Conservation (phyloP, 495 filamentous ascomycete genomes). For the Diplogelasinospora grovesii region DNA sequence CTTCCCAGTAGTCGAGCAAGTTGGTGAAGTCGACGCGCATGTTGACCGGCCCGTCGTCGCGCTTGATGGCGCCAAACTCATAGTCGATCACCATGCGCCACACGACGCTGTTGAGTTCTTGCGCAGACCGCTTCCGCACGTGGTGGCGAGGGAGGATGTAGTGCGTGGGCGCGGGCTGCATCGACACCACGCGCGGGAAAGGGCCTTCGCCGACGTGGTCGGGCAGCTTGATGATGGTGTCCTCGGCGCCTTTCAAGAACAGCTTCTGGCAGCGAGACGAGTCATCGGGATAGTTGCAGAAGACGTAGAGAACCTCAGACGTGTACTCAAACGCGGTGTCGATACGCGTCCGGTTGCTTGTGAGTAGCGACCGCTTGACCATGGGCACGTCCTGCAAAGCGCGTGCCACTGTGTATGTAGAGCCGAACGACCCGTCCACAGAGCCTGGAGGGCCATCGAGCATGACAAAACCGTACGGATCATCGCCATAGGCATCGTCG, state of each 20-base stretch:
- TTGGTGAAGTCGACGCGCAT: conserved; percentile 12
- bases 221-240: conserved; percentile 32
- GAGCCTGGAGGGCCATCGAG: conserved; percentile 27
- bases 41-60: conserved; percentile 1
- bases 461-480: conserved; percentile 32
- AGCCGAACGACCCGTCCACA: conserved; percentile 23
- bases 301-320: conserved; percentile 22
- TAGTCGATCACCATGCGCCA: conserved; percentile 33
- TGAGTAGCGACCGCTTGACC: conserved; percentile 19
- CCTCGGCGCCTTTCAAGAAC: conserved; percentile 24
- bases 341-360: conserved; percentile 22
- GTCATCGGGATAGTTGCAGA: conserved; percentile 20
- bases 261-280: conserved; percentile 20
- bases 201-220: conserved; percentile 26
- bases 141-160: conserved; percentile 1
- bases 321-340: conserved; percentile 23
- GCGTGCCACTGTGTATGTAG: conserved; percentile 15
- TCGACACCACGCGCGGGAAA: conserved; percentile 22
- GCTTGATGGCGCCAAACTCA: conserved; percentile 15
- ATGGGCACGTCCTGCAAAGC: conserved; percentile 8
- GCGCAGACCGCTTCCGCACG: not conserved
- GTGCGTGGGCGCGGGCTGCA: conserved; percentile 6
- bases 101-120: conserved; percentile 5
- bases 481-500: conserved; percentile 8
- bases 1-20: conserved; percentile 8